phyloP scores from a whole-genome alignment of 352 stramenopile species.

The Stephanocyclus meneghinianus region DNA sequence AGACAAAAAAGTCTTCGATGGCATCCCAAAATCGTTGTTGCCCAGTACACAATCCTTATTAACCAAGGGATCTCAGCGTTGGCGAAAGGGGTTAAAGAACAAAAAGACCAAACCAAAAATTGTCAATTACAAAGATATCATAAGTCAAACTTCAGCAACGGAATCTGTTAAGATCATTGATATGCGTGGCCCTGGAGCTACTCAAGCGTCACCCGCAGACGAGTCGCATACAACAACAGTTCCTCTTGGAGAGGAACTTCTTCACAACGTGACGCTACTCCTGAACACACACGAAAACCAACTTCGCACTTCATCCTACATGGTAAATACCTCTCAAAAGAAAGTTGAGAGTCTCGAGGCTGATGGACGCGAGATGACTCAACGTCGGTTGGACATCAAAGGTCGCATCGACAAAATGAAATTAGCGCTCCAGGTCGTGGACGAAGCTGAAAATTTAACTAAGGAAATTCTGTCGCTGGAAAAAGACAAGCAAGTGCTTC shows the following conservation, averaged over 20 bases:
- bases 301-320: slow-evolving; percentile 65
- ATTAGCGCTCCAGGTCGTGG: slow-evolving; percentile 49
- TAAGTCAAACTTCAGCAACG: slow-evolving; percentile 14
- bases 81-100: slow-evolving; percentile 29
- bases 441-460: slow-evolving; percentile 49
- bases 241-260: slow-evolving; percentile 71
- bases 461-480: slow-evolving; percentile 16
- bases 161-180: slow-evolving; percentile 65
- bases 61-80: slow-evolving; percentile 25
- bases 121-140: slow-evolving; percentile 50
- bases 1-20: slow-evolving; percentile 6
- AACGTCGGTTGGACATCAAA: slow-evolving; percentile 33
- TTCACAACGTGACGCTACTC: slow-evolving; percentile 80
- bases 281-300: slow-evolving; percentile 76
- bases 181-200: slow-evolving; percentile 53
- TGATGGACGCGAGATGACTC: slow-evolving; percentile 50
- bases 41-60: slow-evolving; percentile 51
- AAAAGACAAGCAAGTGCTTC: slow-evolving; percentile 16
- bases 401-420: slow-evolving; percentile 57
- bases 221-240: slow-evolving; percentile 2
- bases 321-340: slow-evolving; percentile 52
- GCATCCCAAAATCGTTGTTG: slow-evolving; percentile 41
- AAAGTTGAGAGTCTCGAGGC: slow-evolving; percentile 61
- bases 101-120: slow-evolving; percentile 43
- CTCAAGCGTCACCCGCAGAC: background rate